Evolutionary conservation across 306 rosid species (phyloP).

Genomic region (Cucumis cinereus): DNA sequence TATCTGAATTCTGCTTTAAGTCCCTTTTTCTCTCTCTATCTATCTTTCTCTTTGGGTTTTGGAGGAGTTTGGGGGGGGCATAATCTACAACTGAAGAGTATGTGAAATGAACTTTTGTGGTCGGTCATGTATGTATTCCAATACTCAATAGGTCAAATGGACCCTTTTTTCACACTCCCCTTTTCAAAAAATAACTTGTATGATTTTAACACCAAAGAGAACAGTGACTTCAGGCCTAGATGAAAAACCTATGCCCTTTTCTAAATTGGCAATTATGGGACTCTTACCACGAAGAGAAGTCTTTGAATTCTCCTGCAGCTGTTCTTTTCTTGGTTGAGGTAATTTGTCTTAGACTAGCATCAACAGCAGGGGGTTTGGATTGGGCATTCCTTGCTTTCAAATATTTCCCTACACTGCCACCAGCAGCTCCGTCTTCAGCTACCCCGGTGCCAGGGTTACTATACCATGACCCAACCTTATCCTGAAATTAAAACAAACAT

Average conservation of each 20-base stretch:
- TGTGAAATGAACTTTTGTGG: not conserved
- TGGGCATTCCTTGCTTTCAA: slow-evolving; percentile 52
- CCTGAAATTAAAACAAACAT: slow-evolving; percentile 31
- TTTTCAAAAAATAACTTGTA: not conserved
- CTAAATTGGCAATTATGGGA: not conserved
- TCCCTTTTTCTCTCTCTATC: not conserved
- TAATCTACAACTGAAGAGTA: not conserved
- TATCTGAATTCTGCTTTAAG: not conserved
- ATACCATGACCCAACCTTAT: slow-evolving; percentile 79
- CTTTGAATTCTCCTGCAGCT: slow-evolving; percentile 43
- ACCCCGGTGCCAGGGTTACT: slow-evolving; percentile 76
- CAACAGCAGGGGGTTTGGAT: slow-evolving; percentile 33
- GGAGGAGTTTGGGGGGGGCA: not conserved
- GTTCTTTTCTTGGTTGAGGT: slow-evolving; percentile 64
- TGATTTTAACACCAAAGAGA: not conserved
- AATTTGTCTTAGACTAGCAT: slow-evolving; percentile 17
- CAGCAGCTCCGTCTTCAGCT: slow-evolving; percentile 33
- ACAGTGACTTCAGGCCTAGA: not conserved
- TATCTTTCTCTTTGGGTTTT: not conserved
- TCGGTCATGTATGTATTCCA: slow-evolving; percentile 1
- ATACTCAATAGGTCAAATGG: not conserved
- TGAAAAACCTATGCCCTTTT: not conserved
- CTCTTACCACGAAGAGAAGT: slow-evolving; percentile 67
- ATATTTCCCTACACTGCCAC: slow-evolving; percentile 71
- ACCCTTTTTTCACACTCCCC: not conserved